Conservation (phyloP, 257 asterid species). For the Striga asiatica region DNA sequence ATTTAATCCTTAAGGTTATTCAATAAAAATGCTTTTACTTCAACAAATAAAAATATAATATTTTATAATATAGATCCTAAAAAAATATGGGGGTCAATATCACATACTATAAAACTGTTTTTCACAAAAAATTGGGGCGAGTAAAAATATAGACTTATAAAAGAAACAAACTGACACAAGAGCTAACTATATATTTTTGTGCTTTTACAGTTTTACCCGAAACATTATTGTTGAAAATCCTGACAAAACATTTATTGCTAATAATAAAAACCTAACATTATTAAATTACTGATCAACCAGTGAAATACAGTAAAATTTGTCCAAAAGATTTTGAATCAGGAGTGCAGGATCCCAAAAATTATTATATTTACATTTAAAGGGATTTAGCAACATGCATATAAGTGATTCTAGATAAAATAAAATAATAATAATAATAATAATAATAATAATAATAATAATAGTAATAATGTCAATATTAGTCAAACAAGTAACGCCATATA, state of each 20-base stretch:
- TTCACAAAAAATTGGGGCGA: too few species aligned
- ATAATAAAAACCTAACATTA: neutral
- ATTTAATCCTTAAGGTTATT: too few species aligned
- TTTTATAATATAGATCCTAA: too few species aligned
- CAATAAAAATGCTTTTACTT: too few species aligned
- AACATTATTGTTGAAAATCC: neutral
- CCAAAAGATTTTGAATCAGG: constrained; percentile 9
- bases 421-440: neutral
- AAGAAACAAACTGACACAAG: too few species aligned
- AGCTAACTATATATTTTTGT: too few species aligned
- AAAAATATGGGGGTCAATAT: too few species aligned
- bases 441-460: neutral
- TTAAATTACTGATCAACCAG: neutral
- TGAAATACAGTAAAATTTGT: neutral
- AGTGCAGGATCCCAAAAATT: neutral
- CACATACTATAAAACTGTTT: too few species aligned
- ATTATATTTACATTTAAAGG: neutral
- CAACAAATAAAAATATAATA: too few species aligned
- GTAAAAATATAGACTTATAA: too few species aligned
- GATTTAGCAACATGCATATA: neutral
- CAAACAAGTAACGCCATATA: constrained; percentile 14
- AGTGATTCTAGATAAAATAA: neutral
- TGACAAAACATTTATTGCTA: constrained; percentile 4
- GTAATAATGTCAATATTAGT: neutral
- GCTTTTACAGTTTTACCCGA: too few species aligned